Evolutionary conservation across 106 monocot species (phyloP).

Genomic region (Dendrobium huoshanense): DNA sequence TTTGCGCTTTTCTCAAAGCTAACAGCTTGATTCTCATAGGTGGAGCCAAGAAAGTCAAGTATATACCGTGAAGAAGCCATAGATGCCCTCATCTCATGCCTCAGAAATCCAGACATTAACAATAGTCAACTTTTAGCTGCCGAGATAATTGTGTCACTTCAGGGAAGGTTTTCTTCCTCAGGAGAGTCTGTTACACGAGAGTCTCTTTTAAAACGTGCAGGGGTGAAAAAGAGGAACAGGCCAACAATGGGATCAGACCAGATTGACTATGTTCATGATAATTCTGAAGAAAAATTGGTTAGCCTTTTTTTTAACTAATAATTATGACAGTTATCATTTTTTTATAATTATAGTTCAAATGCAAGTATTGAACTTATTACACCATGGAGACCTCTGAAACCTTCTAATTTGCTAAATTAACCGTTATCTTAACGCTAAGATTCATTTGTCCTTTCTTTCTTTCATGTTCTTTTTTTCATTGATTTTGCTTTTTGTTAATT

Average conservation of each 20-base stretch:
- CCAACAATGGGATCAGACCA: slow-evolving; percentile 26
- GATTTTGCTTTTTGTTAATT: background rate
- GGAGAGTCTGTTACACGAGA: slow-evolving; percentile 34
- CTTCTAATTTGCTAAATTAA: too few relatives aligned
- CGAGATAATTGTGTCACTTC: slow-evolving; percentile 35
- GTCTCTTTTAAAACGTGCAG: slow-evolving; percentile 36
- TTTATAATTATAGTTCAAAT: background rate
- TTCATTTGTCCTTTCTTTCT: background rate
- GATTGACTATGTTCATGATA: slow-evolving; percentile 13
- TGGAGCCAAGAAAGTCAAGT: slow-evolving; percentile 52
- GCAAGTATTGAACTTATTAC: background rate
- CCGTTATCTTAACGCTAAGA: too few relatives aligned
- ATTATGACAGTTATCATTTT: background rate
- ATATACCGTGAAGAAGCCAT: slow-evolving; percentile 57
- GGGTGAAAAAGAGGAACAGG: slow-evolving; percentile 39
- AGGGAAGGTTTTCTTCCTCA: slow-evolving; percentile 47
- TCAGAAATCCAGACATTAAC: slow-evolving; percentile 35
- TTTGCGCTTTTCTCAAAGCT: background rate
- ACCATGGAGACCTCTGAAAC: too few relatives aligned
- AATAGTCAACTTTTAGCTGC: slow-evolving; percentile 40
- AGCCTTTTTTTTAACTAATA: slow-evolving; percentile 2
- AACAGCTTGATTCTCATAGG: slow-evolving; percentile 13
- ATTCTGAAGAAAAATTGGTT: slow-evolving; percentile 37
- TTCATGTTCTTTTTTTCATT: background rate
- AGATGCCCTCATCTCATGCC: slow-evolving; percentile 49